Conservation (phyloP, 805 yeast species). For the Cyberlindnera galapagoensis region DNA sequence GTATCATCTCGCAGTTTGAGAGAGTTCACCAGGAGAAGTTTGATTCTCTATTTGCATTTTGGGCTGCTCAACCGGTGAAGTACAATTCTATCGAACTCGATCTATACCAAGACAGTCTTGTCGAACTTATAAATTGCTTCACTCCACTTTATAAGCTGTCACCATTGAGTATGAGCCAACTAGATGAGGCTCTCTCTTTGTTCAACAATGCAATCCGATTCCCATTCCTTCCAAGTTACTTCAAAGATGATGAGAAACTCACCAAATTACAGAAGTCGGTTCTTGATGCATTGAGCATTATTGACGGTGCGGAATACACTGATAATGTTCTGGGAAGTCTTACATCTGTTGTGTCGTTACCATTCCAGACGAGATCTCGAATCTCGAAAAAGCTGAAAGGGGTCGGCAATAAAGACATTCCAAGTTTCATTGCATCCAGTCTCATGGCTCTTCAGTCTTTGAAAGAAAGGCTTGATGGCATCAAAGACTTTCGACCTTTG, state of each 20-base stretch:
- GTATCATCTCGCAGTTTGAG: conserved; percentile 20
- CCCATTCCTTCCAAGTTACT: conserved; percentile 59
- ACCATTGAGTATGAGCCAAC: conserved; percentile 25
- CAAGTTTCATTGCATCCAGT: conserved; percentile 59
- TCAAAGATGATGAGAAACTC: conserved; percentile 46
- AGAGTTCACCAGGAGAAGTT: conserved; percentile 28
- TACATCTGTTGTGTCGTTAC: conserved; percentile 46
- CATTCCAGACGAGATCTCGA: conserved; percentile 53
- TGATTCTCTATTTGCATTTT: conserved; percentile 42
- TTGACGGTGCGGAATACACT: conserved; percentile 30
- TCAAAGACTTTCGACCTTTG: conserved; percentile 28
- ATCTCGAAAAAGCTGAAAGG: conserved; percentile 48
- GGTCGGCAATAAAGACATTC: conserved; percentile 37
- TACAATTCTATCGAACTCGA: conserved; percentile 34
- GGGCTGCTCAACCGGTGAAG: conserved; percentile 38
- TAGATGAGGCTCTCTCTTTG: conserved; percentile 47
- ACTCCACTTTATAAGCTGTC: conserved; percentile 38
- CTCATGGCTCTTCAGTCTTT: conserved; percentile 38
- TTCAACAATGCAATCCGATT: conserved; percentile 64
- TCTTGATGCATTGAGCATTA: conserved; percentile 37
- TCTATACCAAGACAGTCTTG: conserved; percentile 53
- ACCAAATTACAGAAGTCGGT: conserved; percentile 61
- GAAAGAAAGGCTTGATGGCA: conserved; percentile 27
- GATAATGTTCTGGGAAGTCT: conserved; percentile 47
- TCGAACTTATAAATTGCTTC: conserved; percentile 49